Evolutionary conservation across 192 early-diverging fungal genomes (phyloP), one percentile per base, ranked within the genome.

Genomic region (Coemansia sp.): DNA sequence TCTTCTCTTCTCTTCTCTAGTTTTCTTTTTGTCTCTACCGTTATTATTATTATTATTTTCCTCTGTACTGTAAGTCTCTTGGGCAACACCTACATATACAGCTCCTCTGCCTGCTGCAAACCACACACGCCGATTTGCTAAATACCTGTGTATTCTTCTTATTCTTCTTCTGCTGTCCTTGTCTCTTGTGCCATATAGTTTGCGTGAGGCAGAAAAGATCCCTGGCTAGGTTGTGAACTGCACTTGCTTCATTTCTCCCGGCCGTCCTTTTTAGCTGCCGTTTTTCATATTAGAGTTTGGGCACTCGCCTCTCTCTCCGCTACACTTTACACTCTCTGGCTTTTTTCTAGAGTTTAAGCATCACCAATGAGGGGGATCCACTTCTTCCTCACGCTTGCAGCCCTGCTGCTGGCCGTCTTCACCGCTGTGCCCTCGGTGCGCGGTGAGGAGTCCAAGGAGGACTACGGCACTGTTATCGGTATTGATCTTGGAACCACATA

Each of bases 401-500:
- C 66, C 25, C 52, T 60, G 46, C 32, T 71, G 53, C 59, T 77
- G 59, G 67, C 74, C 28, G 54, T 65, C 38, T 49, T 65, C 53
- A 51, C 62, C 51, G 46, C 61, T 17, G 53, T 56, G 35, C 64
- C 72, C 1, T 49, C 53, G 26, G 74, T 56, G 38, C 62, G 59
- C 46, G 74, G 62, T 26, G 68, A 77, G 38, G 56, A 60, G 49
- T 13, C 53, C 58, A 77, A 77, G 58, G 59, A 70, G 39, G 59
- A 77, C 51, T 64, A 70, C 20, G 73, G 73, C 32, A 69, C 73
- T n/a, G 80, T 90, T 53, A 92, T 91, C 58, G 90, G 91, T 72
- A 93, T 94, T 71, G 93, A 97, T 86, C 81, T 97, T 66, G 95
- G 95, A 64, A 97, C 95, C 42, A 97, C 84, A 23, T 85, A 86